Evolutionary conservation across 1,139 yeast genomes (phyloP), one percentile per base, ranked within the genome.

Genomic region (Candida sp.): DNA sequence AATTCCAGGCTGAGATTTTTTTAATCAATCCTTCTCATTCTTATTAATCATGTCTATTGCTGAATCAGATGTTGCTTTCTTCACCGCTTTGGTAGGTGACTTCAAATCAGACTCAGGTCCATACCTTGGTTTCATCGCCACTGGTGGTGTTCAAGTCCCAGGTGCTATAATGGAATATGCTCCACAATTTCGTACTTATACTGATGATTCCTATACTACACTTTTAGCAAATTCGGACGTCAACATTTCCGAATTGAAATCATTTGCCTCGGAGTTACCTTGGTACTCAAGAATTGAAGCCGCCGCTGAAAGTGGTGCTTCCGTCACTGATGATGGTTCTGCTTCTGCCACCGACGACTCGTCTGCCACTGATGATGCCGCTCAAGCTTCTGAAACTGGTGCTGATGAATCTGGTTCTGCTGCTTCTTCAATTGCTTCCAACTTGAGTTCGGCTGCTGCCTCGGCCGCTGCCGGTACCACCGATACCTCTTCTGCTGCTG

Each of bases 11-110:
- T 11, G 11, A 25, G 3, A 25, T 25, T 25, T 25, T 25, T 38
- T 30, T 22, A 11, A 25, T 40, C 22, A n/a, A 35, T 35, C 4
- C 27, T 32, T 32, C 11, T 11, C 2, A 32, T 32, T 7, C 34
- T 32, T 7, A 12, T 11, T 11, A 32, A 32, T 11, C 12, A 32
- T 32, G 34, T 36, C 38, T 5, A 21, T 37, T 29, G 22, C 39
- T 34, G 41, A 55, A 32, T 52, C 52, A n/a, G 68, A 70, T 12
- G 65, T 63, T 33, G 57, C 55, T 21, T 71, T 72, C 49, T 61
- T 72, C 43, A 70, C 75, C 19, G 73, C 70, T 3, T 63, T 72
- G 41, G 77, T 70, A 6, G 50, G 62, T 38, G 77, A 72, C 51
- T 68, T 53, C 50, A 63, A 63, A 45, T 47, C 52, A 39, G 55